Conservation (phyloP, 345 rosid genomes). For the Arabis alpina region DNA sequence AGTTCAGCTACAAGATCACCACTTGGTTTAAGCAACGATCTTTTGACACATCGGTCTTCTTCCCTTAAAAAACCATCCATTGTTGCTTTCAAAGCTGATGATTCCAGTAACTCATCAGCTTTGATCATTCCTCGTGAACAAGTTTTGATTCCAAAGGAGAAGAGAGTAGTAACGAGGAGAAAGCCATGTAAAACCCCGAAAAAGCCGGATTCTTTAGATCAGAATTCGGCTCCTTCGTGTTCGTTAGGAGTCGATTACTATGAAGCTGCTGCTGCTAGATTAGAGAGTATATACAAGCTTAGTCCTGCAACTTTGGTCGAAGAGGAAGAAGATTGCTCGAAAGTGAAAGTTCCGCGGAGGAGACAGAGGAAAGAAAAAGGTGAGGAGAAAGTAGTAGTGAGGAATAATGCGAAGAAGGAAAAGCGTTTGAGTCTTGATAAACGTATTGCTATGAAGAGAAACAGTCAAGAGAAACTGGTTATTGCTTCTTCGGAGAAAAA, state of each 20-base stretch:
- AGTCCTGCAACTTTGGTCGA: constrained; percentile 56
- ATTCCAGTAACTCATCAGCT: constrained; percentile 52
- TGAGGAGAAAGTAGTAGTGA: constrained; percentile 52
- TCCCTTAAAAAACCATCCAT: constrained; percentile 54
- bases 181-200: constrained; percentile 49
- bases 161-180: constrained; percentile 48
- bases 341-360: constrained; percentile 46
- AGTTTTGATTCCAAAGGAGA: constrained; percentile 52
- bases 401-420: constrained; percentile 52
- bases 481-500: constrained; percentile 35
- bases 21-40: constrained; percentile 55
- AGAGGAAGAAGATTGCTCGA: constrained; percentile 42
- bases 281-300: constrained; percentile 82
- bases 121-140: constrained; percentile 54
- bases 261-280: constrained; percentile 92
- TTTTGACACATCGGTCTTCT: constrained; percentile 47
- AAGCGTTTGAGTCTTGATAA: constrained; percentile 74
- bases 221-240: constrained; percentile 46
- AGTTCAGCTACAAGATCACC: constrained; percentile 82
- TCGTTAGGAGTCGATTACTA: constrained; percentile 71
- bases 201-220: constrained; percentile 37
- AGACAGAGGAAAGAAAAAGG: constrained; percentile 50
- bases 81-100: constrained; percentile 75
- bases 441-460: constrained; percentile 62
- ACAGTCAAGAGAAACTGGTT: constrained; percentile 43